Conservation (phyloP, 1,139 yeast genomes). For the Blastobotrys indianensis region DNA sequence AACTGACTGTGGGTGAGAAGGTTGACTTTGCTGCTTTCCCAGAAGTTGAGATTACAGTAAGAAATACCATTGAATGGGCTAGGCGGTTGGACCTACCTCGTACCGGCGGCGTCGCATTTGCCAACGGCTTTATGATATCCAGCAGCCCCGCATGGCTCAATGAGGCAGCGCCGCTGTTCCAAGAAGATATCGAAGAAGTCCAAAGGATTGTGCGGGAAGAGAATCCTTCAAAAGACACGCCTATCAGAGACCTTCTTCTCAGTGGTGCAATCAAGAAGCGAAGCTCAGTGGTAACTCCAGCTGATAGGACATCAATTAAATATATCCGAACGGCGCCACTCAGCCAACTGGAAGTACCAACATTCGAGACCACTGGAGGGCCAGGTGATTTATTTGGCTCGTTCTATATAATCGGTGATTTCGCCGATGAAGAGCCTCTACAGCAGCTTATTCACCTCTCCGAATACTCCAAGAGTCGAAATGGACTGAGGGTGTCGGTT, state of each 20-base stretch:
- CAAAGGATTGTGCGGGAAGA: slow-evolving; percentile 19
- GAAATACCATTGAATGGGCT: slow-evolving; percentile 31
- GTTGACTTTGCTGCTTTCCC: slow-evolving; percentile 2
- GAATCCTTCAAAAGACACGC: slow-evolving; percentile 10
- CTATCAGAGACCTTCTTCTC: slow-evolving; percentile 24
- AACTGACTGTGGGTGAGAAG: slow-evolving; percentile 4
- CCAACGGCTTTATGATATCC: slow-evolving; percentile 61
- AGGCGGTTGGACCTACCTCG: slow-evolving; percentile 35
- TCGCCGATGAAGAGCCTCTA: slow-evolving; percentile 35
- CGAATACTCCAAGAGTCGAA: slow-evolving; percentile 21
- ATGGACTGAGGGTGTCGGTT: slow-evolving; percentile 7
- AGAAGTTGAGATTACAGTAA: slow-evolving; percentile 20
- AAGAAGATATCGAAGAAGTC: slow-evolving; percentile 28
- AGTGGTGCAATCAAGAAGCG: slow-evolving; percentile 25
- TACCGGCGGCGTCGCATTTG: slow-evolving; percentile 48
- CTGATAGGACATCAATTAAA: slow-evolving; percentile 18
- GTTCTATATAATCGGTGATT: slow-evolving; percentile 42
- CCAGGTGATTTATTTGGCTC: slow-evolving; percentile 39
- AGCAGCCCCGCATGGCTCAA: slow-evolving; percentile 40
- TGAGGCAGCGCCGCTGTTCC: slow-evolving; percentile 31
- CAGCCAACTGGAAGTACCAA: slow-evolving; percentile 13
- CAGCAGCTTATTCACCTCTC: slow-evolving; percentile 43
- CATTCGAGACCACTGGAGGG: slow-evolving; percentile 8
- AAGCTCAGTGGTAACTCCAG: slow-evolving; percentile 35
- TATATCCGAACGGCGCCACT: slow-evolving; percentile 21